phyloP scores from a whole-genome alignment of 768 basidiomycete genomes.

The Cystofilobasidium bisporidii region DNA sequence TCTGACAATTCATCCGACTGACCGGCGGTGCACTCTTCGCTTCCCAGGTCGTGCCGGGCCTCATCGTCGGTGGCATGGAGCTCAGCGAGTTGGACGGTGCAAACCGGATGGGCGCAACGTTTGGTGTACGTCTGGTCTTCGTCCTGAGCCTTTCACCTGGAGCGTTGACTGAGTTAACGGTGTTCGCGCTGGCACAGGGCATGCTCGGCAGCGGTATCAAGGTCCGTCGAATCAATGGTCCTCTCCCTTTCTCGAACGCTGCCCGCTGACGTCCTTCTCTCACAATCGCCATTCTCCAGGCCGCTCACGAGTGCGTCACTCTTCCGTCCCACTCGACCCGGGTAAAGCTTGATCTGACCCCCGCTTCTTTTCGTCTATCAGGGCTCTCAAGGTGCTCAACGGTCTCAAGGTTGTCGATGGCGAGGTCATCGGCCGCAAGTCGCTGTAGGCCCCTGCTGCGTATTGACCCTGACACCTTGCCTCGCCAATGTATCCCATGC shows the following conservation, averaged over 20 bases:
- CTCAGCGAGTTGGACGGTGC: constrained; percentile 66
- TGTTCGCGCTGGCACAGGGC: constrained; percentile 34
- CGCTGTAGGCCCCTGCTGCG: no score
- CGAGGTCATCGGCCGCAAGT: constrained; percentile 45
- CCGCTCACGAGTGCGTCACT: constrained; percentile 47
- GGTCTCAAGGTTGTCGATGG: constrained; percentile 49
- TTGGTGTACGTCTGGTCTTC: constrained; percentile 44
- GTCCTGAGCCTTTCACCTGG: no score
- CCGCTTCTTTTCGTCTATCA: no score
- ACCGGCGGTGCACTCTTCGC: no score
- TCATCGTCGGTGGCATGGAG: constrained; percentile 59
- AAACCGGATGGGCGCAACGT: constrained; percentile 67
- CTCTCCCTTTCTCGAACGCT: neutral
- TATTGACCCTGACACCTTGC: no score
- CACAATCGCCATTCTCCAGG: constrained; percentile 39
- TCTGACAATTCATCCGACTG: no score
- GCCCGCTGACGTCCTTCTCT: neutral
- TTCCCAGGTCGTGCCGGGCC: constrained; percentile 52
- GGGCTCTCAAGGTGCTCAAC: constrained; percentile 49
- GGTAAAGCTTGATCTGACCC: no score
- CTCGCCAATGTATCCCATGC: no score
- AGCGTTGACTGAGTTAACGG: no score
- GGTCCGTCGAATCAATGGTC: neutral
- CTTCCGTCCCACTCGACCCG: no score
- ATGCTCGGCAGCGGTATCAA: constrained; percentile 68